Percentiles rank a stretch among this genome's conserved stretches.
These are phyloP conservation scores for Ceratobasidium theobromae DNA, from an alignment of 1,284 basidiomycete species.

Conservation along the genomic window DNA sequence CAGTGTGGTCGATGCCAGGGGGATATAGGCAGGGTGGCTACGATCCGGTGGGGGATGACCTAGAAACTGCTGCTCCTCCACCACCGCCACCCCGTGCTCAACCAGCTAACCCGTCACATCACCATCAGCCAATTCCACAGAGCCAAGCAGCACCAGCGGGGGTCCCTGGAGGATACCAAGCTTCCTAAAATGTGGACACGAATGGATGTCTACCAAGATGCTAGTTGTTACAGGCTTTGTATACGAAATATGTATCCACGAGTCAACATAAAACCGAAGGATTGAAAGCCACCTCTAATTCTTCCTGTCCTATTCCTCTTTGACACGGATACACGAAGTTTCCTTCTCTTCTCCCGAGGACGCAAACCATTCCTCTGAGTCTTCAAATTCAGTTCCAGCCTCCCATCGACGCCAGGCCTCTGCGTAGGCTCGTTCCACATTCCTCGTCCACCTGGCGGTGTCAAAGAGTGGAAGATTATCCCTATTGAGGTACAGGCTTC, in stretches of 20 bases:
- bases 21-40: conserved; percentile 72
- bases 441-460: conserved; percentile 55
- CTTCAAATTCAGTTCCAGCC: conserved; percentile 51
- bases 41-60: conserved; percentile 69
- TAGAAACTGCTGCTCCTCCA: conserved; percentile 39
- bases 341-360: conserved; percentile 42
- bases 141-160: conserved; percentile 8
- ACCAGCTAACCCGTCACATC: conserved; percentile 43
- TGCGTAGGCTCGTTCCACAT: conserved; percentile 54
- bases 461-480: conserved; percentile 58
- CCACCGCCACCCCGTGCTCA: conserved; percentile 38
- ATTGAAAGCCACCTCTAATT: neutral
- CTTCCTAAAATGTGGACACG: neutral
- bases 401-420: conserved; percentile 62
- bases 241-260: conserved; percentile 7
- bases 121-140: conserved; percentile 41
- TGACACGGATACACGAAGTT: conserved; percentile 49
- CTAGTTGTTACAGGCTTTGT: conserved; percentile 25
- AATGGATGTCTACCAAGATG: conserved; percentile 16
- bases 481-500: conserved; percentile 52
- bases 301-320: conserved; percentile 42
- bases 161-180: conserved; percentile 24
- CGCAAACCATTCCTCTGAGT: conserved; percentile 46
- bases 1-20: conserved; percentile 86
- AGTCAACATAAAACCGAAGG: neutral